Evolutionary conservation across 2,329 filamentous ascomycete genomes (phyloP).

Genomic region (Scedosporium minutisporum): DNA sequence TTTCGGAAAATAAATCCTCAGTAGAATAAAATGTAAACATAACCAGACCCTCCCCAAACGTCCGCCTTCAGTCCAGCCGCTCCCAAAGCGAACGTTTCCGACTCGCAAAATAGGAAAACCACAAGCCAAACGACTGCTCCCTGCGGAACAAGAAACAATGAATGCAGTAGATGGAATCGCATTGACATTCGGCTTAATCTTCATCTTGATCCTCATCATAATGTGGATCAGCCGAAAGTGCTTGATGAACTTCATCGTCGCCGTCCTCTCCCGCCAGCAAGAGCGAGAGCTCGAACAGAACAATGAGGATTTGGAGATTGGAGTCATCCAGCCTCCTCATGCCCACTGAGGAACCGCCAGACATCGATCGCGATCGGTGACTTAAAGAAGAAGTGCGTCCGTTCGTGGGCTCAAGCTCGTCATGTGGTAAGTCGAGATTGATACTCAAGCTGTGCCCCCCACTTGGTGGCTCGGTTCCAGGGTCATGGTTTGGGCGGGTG

Average conservation of each 20-base stretch:
- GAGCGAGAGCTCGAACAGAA: conserved; percentile 1
- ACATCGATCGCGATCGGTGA: no score
- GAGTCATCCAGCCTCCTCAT: not conserved
- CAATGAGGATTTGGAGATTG: not conserved
- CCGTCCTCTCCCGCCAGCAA: conserved; percentile 13
- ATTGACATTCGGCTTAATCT: conserved; percentile 21
- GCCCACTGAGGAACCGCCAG: not conserved
- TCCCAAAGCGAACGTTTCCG: not conserved
- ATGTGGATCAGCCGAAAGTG: conserved; percentile 19
- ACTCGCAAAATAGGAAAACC: no score
- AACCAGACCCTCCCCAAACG: not conserved
- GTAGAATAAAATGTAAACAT: not conserved
- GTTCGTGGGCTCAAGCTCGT: not conserved
- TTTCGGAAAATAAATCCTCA: not conserved
- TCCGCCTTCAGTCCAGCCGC: not conserved
- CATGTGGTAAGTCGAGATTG: not conserved
- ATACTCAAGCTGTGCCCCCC: not conserved
- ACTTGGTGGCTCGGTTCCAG: not conserved
- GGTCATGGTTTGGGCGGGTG: not conserved
- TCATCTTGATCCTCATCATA: conserved; percentile 18
- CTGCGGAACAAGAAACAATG: conserved; percentile 13
- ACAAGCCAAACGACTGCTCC: not conserved
- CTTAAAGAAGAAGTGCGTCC: no score
- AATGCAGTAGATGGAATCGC: conserved; percentile 20
- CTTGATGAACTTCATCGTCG: conserved; percentile 20